A percentile compares a stretch with the other conserved stretches of the same genome.
Evolutionary conservation across 768 basidiomycete genomes (phyloP).

Genomic region (Podaxis pistillaris): DNA sequence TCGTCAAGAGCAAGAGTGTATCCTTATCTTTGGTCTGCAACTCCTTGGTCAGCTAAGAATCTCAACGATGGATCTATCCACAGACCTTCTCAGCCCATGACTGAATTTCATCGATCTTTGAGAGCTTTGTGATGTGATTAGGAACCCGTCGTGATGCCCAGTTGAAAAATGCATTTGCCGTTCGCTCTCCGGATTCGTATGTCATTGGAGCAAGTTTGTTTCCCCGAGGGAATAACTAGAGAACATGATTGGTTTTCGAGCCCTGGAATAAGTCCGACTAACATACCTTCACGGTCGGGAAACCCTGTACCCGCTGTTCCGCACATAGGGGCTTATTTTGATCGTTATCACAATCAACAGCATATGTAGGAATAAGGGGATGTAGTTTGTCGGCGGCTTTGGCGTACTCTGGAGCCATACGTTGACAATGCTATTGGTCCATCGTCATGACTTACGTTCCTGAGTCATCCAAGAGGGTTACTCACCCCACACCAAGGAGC

Average conservation of each 20-base stretch:
- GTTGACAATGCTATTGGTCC: conserved; percentile 72
- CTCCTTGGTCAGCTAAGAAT: background rate
- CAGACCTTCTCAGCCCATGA: conserved; percentile 71
- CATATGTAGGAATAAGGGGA: conserved; percentile 85
- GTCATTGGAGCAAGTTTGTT: conserved; percentile 54
- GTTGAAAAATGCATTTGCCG: conserved; percentile 68
- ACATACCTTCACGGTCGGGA: conserved; percentile 86
- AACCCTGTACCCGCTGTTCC: conserved; percentile 79
- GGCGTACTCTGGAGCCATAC: conserved; percentile 80
- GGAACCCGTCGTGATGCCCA: conserved; percentile 77
- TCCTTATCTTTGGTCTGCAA: conserved; percentile 36
- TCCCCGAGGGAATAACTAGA: conserved; percentile 77
- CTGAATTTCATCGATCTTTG: conserved; percentile 52
- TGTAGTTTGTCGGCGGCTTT: conserved; percentile 77
- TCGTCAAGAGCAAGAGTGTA: conserved; percentile 68
- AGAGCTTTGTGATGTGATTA: conserved; percentile 61
- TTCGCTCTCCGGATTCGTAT: conserved; percentile 71
- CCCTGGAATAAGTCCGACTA: background rate
- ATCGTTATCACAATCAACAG: conserved; percentile 88
- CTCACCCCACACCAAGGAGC: conserved; percentile 94
- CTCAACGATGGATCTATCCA: conserved; percentile 1
- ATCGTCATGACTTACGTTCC: background rate
- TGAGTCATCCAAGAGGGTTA: conserved; percentile 6
- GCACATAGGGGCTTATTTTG: conserved; percentile 81
- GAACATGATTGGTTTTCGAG: background rate